A percentile compares a stretch with the other conserved stretches of the same genome.
These are phyloP conservation scores for Aspergillus tanneri DNA, from an alignment of 2,329 filamentous ascomycete species.

Conservation along the genomic window DNA sequence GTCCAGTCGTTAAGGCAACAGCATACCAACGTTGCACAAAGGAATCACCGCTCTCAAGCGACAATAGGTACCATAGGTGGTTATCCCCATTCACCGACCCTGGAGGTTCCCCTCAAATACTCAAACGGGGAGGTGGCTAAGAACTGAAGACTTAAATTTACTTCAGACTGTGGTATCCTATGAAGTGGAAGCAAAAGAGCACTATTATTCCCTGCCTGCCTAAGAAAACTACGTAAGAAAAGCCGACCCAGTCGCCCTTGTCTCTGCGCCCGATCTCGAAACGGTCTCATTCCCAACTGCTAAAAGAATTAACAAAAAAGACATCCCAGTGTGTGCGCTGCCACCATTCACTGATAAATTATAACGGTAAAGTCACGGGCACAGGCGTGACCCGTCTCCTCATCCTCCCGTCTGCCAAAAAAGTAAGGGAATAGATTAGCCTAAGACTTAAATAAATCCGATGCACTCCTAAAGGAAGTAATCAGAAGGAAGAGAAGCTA, in stretches of 20 bases:
- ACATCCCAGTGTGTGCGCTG: background rate
- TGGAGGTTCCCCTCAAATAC: no score
- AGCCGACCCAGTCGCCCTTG: background rate
- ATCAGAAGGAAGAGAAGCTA: slow-evolving; percentile 45
- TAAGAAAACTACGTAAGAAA: background rate
- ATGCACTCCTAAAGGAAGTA: slow-evolving; percentile 38
- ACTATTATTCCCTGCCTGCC: background rate
- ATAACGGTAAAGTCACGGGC: slow-evolving; percentile 4
- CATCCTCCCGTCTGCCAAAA: no score
- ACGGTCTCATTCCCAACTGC: slow-evolving; percentile 1
- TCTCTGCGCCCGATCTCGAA: background rate
- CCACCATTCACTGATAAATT: background rate
- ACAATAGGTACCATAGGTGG: no score
- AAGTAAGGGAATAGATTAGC: no score
- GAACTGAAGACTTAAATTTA: background rate
- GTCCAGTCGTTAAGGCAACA: no score
- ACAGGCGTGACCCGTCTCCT: no score
- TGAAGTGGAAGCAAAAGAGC: no score
- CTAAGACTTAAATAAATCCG: background rate
- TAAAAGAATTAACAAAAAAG: background rate
- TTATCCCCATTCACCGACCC: no score
- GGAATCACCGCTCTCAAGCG: background rate
- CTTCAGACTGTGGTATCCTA: background rate
- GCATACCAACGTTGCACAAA: background rate
- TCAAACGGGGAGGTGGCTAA: background rate